A percentile compares a stretch with the other conserved stretches of the same genome.
Evolutionary conservation across 2,329 filamentous ascomycete genomes (phyloP).

Genomic region (Lachnellula subtilissima): DNA sequence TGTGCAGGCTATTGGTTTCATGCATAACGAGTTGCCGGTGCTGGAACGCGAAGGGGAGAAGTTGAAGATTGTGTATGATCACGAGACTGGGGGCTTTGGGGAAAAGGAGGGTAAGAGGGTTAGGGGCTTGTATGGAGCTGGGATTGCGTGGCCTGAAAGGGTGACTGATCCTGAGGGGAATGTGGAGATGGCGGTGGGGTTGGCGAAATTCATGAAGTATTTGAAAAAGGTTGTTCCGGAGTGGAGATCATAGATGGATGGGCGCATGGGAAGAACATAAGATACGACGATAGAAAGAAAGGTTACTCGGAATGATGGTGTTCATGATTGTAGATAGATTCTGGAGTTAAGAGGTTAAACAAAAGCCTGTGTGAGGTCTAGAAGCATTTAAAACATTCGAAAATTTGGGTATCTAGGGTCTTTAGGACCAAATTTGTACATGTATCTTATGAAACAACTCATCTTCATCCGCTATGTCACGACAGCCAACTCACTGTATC

Average conservation of each 20-base stretch:
- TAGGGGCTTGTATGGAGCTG: conserved; percentile 53
- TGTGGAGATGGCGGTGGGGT: conserved; percentile 56
- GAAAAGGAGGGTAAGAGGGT: conserved; percentile 39
- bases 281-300: no score
- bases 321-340: no score
- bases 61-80: conserved; percentile 30
- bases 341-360: no score
- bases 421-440: no score
- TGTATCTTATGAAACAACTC: no score
- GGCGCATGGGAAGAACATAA: no score
- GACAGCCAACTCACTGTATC: no score
- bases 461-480: no score
- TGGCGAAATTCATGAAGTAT: conserved; percentile 63
- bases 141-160: conserved; percentile 59
- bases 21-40: conserved; percentile 43
- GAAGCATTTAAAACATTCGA: no score
- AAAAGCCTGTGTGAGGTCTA: no score
- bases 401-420: no score
- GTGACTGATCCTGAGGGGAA: conserved; percentile 58
- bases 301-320: no score
- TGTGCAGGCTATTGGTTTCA: conserved; percentile 57
- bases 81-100: conserved; percentile 41
- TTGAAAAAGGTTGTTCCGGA: conserved; percentile 48
- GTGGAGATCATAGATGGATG: conserved; percentile 35
- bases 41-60: conserved; percentile 33